These are phyloP conservation scores for Aspergillus incahuasiensis DNA, from an alignment of 495 filamentous ascomycete species.

Conservation along the genomic window DNA sequence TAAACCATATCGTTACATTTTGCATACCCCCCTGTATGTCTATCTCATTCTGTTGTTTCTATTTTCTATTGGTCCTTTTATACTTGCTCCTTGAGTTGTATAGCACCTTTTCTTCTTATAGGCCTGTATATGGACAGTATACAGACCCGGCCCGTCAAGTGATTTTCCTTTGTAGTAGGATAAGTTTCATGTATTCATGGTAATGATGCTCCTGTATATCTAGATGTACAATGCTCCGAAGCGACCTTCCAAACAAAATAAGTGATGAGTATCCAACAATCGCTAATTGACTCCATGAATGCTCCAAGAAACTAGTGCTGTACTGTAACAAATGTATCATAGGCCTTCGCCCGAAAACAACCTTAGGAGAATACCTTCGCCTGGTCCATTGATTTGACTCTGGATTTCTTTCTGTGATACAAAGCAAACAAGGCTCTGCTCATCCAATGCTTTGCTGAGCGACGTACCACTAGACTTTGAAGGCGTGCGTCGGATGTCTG, in stretches of 20 bases:
- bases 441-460: constrained; percentile 52
- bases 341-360: constrained; percentile 42
- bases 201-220: background rate
- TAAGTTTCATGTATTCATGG: background rate
- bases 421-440: constrained; percentile 68
- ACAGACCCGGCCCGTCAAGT: background rate
- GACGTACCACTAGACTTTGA: constrained; percentile 50
- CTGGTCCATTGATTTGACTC: constrained; percentile 63
- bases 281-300: constrained; percentile 11
- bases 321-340: constrained; percentile 14
- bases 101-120: background rate
- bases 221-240: background rate
- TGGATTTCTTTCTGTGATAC: constrained; percentile 75
- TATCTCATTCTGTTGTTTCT: constrained; percentile 13
- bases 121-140: constrained; percentile 6
- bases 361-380: constrained; percentile 47
- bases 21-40: constrained; percentile 23
- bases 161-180: background rate
- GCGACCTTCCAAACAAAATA: background rate
- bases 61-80: constrained; percentile 4
- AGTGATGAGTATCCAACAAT: constrained; percentile 5
- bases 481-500: constrained; percentile 49
- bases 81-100: constrained; percentile 9
- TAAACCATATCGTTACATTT: constrained; percentile 18
- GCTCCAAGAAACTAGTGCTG: constrained; percentile 2